Conservation (phyloP, 1,284 basidiomycete species). For the Albatrellus sp. region DNA sequence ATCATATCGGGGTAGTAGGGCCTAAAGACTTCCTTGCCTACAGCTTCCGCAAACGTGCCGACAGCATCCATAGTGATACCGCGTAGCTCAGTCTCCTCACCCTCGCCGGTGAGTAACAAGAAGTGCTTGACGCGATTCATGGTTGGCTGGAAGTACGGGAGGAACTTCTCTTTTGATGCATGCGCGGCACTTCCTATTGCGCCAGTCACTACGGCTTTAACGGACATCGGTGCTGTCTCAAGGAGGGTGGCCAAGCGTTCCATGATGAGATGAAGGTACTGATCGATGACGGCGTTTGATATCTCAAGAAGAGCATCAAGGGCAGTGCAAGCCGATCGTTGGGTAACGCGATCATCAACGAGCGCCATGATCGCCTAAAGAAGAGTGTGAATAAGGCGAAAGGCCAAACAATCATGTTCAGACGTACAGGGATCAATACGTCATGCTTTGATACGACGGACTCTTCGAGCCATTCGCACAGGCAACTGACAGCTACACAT, state of each 20-base stretch:
- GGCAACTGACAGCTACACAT: constrained; percentile 89
- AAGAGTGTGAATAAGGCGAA: constrained; percentile 1
- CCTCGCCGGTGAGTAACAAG: constrained; percentile 71
- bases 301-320: constrained; percentile 97
- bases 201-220: constrained; percentile 95
- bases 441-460: constrained; percentile 82
- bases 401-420: background rate
- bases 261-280: constrained; percentile 94
- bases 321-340: constrained; percentile 89
- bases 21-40: constrained; percentile 88
- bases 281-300: constrained; percentile 80
- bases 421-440: constrained; percentile 73
- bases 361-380: constrained; percentile 75
- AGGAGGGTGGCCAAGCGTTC: constrained; percentile 85
- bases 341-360: constrained; percentile 81
- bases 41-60: constrained; percentile 95
- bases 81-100: constrained; percentile 87
- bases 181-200: constrained; percentile 98
- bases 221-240: constrained; percentile 72
- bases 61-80: constrained; percentile 98
- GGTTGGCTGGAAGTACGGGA: constrained; percentile 91
- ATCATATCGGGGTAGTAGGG: constrained; percentile 96
- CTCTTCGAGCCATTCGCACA: constrained; percentile 97
- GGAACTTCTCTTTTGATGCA: constrained; percentile 88
- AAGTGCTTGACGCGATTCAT: constrained; percentile 88